Conservation (phyloP, 257 asterid genomes). For the Nicotiana obtusifolia region DNA sequence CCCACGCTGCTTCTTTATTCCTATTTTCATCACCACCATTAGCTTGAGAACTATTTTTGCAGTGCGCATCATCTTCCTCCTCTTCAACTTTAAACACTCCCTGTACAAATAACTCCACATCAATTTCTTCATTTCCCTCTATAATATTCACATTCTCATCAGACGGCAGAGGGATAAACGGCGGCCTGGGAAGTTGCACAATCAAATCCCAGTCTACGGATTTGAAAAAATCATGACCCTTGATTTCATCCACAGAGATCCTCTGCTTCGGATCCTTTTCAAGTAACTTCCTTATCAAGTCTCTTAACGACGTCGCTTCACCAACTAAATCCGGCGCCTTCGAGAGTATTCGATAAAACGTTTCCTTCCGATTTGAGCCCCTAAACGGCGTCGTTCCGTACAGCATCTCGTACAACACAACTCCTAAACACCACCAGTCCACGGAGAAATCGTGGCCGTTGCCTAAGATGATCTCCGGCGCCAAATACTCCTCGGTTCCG, state of each 20-base stretch:
- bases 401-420: constrained; percentile 82
- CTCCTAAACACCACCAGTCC: constrained; percentile 95
- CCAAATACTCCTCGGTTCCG: constrained; percentile 92
- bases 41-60: neutral
- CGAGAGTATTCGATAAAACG: constrained; percentile 47
- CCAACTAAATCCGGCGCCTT: constrained; percentile 63
- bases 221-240: constrained; percentile 53
- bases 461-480: constrained; percentile 81
- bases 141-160: constrained; percentile 27
- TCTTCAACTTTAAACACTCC: constrained; percentile 41
- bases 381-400: constrained; percentile 86
- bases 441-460: constrained; percentile 91
- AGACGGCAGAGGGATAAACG: constrained; percentile 59
- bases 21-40: neutral
- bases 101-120: constrained; percentile 65
- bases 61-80: constrained; percentile 25
- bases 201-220: constrained; percentile 65
- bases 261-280: constrained; percentile 72
- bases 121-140: constrained; percentile 42
- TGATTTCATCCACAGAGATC: constrained; percentile 45
- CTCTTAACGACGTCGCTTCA: constrained; percentile 71
- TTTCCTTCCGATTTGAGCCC: constrained; percentile 67
- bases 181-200: constrained; percentile 69
- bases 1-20: constrained; percentile 36
- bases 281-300: constrained; percentile 64